Evolutionary conservation across 2,329 filamentous ascomycete genomes (phyloP).

Genomic region (Ramichloridium luteum): DNA sequence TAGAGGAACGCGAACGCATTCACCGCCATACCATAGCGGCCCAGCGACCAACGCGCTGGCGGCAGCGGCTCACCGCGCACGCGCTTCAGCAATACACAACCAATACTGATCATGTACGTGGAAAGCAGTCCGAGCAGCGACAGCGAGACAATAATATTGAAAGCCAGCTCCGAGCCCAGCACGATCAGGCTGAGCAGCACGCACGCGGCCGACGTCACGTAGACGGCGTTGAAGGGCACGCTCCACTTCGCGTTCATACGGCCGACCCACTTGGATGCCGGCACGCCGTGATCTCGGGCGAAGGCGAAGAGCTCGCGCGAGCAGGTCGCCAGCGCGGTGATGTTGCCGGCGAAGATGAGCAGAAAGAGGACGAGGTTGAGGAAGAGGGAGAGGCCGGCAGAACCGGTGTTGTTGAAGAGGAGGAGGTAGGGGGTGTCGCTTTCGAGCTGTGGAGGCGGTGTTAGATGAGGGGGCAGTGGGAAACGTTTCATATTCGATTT

Average conservation of each 20-base stretch:
- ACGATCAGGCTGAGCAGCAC: conserved; percentile 25
- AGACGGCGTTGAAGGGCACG: conserved; percentile 25
- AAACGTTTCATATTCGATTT: not conserved
- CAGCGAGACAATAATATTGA: conserved; percentile 27
- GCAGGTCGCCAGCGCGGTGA: conserved; percentile 28
- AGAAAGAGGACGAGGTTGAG: conserved; percentile 15
- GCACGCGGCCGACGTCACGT: conserved; percentile 19
- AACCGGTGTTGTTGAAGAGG: conserved; percentile 16
- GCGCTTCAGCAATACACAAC: conserved; percentile 16
- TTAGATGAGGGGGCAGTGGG: not conserved
- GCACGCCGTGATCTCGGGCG: conserved; percentile 29
- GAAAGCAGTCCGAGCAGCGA: conserved; percentile 23
- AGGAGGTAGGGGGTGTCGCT: conserved; percentile 16
- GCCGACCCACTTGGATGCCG: conserved; percentile 22
- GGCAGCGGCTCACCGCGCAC: conserved; percentile 15
- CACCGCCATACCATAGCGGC: conserved; percentile 15
- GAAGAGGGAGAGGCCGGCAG: conserved; percentile 11
- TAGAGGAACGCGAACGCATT: conserved; percentile 18
- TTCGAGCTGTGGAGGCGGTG: conserved; percentile 8
- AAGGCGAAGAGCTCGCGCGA: conserved; percentile 34
- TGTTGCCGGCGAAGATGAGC: conserved; percentile 12
- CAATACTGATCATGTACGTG: conserved; percentile 26
- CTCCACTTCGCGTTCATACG: conserved; percentile 18
- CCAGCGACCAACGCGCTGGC: conserved; percentile 15
- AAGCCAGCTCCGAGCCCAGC: conserved; percentile 25